Conservation (phyloP, 2,329 filamentous ascomycete species). For the Cladophialophora chaetospira region DNA sequence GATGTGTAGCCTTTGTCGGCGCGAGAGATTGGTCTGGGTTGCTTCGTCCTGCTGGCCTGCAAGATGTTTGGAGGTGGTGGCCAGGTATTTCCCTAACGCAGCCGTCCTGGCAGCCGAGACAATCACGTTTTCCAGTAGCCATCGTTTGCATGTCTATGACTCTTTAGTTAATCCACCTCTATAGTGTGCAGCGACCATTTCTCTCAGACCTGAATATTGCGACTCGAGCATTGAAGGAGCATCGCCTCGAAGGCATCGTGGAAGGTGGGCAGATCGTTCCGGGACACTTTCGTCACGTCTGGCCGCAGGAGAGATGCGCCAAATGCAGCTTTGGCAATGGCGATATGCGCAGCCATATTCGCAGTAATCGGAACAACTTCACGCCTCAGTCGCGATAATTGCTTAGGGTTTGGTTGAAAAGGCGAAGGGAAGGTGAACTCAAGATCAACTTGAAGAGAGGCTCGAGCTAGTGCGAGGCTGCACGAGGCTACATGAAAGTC, state of each 20-base stretch:
- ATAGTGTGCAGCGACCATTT: slow-evolving; percentile 26
- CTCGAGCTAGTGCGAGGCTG: too few relatives aligned
- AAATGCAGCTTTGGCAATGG: slow-evolving; percentile 78
- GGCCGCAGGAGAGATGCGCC: slow-evolving; percentile 71
- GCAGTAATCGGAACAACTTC: not conserved
- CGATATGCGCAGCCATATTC: slow-evolving; percentile 47
- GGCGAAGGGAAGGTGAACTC: too few relatives aligned
- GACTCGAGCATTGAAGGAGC: slow-evolving; percentile 70
- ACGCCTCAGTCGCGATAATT: too few relatives aligned
- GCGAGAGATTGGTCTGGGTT: slow-evolving; percentile 53
- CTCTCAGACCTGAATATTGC: slow-evolving; percentile 86
- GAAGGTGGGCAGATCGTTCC: slow-evolving; percentile 70
- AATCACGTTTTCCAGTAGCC: slow-evolving; percentile 73
- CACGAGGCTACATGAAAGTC: not conserved
- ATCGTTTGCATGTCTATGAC: slow-evolving; percentile 79
- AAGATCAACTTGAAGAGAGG: too few relatives aligned
- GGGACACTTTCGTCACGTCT: slow-evolving; percentile 69
- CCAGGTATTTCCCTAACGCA: slow-evolving; percentile 74
- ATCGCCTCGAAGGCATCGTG: slow-evolving; percentile 66
- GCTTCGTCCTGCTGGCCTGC: slow-evolving; percentile 35
- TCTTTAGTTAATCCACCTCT: slow-evolving; percentile 30
- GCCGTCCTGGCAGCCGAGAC: slow-evolving; percentile 66
- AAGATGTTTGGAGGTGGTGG: slow-evolving; percentile 66
- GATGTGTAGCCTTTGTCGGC: slow-evolving; percentile 68
- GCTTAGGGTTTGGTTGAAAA: too few relatives aligned